Base-by-base conservation (phyloP, 169 alveolate genomes). In the Ichthyophthirius multifiliis region DNA sequence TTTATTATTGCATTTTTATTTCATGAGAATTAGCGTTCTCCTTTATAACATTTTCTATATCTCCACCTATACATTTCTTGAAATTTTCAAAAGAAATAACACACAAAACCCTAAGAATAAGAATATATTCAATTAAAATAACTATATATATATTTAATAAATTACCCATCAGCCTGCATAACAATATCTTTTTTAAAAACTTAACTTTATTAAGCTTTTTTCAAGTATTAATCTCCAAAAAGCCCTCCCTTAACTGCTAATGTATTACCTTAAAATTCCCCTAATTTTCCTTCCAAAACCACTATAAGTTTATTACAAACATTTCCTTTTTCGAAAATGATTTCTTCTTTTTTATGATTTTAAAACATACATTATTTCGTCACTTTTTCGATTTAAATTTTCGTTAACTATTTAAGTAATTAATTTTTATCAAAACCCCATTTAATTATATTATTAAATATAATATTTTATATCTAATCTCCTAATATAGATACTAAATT, bases 61-160 rank as follows among this genome's bases (percentile, higher is more conserved):
- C 82, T 16, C 87, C 92, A 35, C 90, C 90, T 27, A 89, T 64
- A 35, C 65, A 67, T 62, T 83, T 79, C 31, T 71, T 74, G 75
- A 90, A 44, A 41, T 90, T 64, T 43, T 75, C 71, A 43, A 80
- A 83, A 15, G 80, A 47, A 45, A 89, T 78, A 15, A 63, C 82
- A 15, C 83, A 88, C 48, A 74, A 74, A 7, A 86, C 88, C 1
- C 71, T 55, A 55, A 39, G n/a, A n/a, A n/a, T n/a, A n/a, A n/a
- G n/a, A n/a, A n/a, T n/a, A n/a, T n/a, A n/a, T n/a, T n/a, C n/a
- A n/a, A n/a, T n/a, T n/a, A 62, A 76, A 76, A 41, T 35, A 2
- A 18, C 43, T 76, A n/a, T 23, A 39, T 39, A 16, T 35, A 0
- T 55, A 55, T 76, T 76, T 76, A 39, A 76, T 63, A 0, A 76